Percentiles rank a stretch among this genome's conserved stretches.
Conservation (phyloP, 2,329 filamentous ascomycete genomes). For the Bisporella sp. region DNA sequence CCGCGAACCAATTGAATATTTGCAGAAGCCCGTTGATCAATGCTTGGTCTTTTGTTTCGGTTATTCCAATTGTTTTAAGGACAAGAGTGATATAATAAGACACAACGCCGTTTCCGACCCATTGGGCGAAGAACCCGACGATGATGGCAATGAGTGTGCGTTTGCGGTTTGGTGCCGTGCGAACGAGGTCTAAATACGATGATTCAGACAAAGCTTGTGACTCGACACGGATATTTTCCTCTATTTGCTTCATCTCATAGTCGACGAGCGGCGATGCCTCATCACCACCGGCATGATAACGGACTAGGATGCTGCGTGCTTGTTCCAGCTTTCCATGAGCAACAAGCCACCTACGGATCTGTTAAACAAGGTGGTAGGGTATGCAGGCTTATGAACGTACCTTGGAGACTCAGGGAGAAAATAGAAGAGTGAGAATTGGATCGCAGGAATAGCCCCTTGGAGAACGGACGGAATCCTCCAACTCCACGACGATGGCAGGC, state of each 20-base stretch:
- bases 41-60: too few species aligned
- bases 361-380: too few species aligned
- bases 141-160: background rate
- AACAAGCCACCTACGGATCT: slow-evolving; percentile 31
- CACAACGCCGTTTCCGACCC: background rate
- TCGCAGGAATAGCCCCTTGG: slow-evolving; percentile 37
- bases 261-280: slow-evolving; percentile 34
- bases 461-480: slow-evolving; percentile 21
- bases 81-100: background rate
- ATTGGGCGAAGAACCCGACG: background rate
- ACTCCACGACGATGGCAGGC: slow-evolving; percentile 11
- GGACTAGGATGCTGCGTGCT: slow-evolving; percentile 42
- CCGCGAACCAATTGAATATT: too few species aligned
- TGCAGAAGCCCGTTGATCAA: too few species aligned
- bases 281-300: slow-evolving; percentile 44
- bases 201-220: slow-evolving; percentile 8
- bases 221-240: slow-evolving; percentile 38
- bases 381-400: too few species aligned
- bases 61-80: background rate
- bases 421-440: slow-evolving; percentile 24
- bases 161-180: background rate
- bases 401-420: slow-evolving; percentile 5
- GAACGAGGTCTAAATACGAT: background rate
- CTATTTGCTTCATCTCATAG: slow-evolving; percentile 43
- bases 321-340: slow-evolving; percentile 42